Percentiles rank a stretch among this genome's conserved stretches.
phyloP scores from a whole-genome alignment of 2,329 filamentous ascomycete genomes.

The Botrytis fabae region DNA sequence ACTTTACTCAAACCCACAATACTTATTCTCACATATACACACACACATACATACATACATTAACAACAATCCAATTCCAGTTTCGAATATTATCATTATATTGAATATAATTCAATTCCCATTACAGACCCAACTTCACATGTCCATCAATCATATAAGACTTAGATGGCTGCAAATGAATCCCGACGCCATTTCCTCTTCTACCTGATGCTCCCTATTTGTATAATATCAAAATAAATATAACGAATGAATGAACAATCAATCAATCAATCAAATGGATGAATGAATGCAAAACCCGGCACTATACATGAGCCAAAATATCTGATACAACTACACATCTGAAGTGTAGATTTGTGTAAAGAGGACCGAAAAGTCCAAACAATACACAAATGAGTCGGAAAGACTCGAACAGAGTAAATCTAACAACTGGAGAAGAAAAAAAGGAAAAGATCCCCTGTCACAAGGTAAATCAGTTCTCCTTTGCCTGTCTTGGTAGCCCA shows the following conservation, averaged over 20 bases:
- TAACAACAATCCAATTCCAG: neutral
- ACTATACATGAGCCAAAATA: slow-evolving; percentile 20
- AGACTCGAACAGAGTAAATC: slow-evolving; percentile 21
- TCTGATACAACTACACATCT: slow-evolving; percentile 22
- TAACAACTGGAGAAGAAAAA: neutral
- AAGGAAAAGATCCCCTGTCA: neutral
- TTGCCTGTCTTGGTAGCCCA: slow-evolving; percentile 54
- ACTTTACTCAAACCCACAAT: neutral
- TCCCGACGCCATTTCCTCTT: slow-evolving; percentile 8
- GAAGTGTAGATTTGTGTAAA: slow-evolving; percentile 19
- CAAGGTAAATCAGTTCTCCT: slow-evolving; percentile 31
- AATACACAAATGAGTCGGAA: slow-evolving; percentile 22
- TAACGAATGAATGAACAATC: slow-evolving; percentile 8
- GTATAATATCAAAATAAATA: slow-evolving; percentile 12
- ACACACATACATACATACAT: neutral
- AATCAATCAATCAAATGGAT: neutral
- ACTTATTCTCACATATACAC: neutral
- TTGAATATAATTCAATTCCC: neutral
- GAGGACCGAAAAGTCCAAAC: neutral
- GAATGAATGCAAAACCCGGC: neutral
- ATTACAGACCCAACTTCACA: neutral
- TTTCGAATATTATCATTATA: slow-evolving; percentile 12
- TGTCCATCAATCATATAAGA: slow-evolving; percentile 4
- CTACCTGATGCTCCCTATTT: slow-evolving; percentile 18
- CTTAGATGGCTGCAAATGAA: slow-evolving; percentile 5